These are phyloP conservation scores for Stromatinia cepivora DNA, from an alignment of 2,329 filamentous ascomycete genomes.

Conservation along the genomic window DNA sequence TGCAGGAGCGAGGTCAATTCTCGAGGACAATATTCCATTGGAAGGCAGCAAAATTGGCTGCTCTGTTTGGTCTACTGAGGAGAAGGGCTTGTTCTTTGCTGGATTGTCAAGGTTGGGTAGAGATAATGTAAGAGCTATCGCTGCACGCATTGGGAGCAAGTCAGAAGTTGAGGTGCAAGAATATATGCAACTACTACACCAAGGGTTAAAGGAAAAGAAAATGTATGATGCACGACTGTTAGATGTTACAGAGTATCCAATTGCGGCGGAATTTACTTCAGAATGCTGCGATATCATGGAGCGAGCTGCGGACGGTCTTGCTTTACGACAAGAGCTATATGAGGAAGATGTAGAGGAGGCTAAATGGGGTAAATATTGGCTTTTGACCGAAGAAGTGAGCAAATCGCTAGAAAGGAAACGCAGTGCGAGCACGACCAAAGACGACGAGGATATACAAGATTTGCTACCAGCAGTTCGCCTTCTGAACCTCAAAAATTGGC, in stretches of 20 bases:
- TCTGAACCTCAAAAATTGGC: conserved; percentile 60
- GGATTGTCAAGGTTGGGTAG: conserved; percentile 64
- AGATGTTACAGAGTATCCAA: conserved; percentile 60
- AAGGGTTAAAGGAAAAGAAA: conserved; percentile 42
- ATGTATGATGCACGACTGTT: conserved; percentile 39
- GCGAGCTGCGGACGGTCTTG: conserved; percentile 64
- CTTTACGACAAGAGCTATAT: conserved; percentile 61
- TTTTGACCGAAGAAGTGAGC: conserved; percentile 51
- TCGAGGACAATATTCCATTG: conserved; percentile 39
- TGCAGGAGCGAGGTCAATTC: conserved; percentile 42
- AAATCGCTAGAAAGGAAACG: conserved; percentile 31
- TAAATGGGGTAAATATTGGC: conserved; percentile 64
- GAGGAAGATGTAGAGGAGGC: conserved; percentile 61
- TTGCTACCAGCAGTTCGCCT: conserved; percentile 54
- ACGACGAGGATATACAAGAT: conserved; percentile 36
- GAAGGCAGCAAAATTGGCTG: conserved; percentile 63
- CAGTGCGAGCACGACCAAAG: conserved; percentile 19
- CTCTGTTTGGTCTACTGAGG: conserved; percentile 66
- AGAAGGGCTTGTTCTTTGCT: conserved; percentile 72
- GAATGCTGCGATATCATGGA: conserved; percentile 68
- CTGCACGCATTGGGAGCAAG: conserved; percentile 67
- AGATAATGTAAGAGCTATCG: conserved; percentile 62
- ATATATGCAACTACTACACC: conserved; percentile 64
- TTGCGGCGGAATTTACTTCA: conserved; percentile 69
- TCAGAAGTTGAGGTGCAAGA: conserved; percentile 70